Percentiles rank a stretch among this genome's conserved stretches.
Conservation (phyloP, 768 basidiomycete species). For the Hypsizygus marmoreus region DNA sequence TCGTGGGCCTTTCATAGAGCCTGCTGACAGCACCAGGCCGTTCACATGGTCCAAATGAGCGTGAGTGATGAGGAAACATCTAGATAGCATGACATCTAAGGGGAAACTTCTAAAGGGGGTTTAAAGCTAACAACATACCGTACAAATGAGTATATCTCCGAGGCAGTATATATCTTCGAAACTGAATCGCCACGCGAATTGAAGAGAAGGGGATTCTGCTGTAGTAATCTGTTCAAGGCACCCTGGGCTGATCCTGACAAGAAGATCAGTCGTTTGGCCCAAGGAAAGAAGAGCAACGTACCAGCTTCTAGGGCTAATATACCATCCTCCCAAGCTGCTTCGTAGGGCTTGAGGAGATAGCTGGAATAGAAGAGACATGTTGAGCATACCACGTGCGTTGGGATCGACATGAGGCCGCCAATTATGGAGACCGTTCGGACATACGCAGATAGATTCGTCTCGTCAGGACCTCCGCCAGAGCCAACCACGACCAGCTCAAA, state of each 20-base stretch:
- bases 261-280: neutral
- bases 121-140: constrained; percentile 34
- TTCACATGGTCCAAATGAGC: constrained; percentile 90
- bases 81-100: constrained; percentile 27
- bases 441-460: constrained; percentile 86
- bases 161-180: constrained; percentile 35
- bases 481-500: constrained; percentile 81
- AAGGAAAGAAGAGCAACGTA: constrained; percentile 29
- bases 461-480: constrained; percentile 87
- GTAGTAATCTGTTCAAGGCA: constrained; percentile 64
- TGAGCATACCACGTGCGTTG: constrained; percentile 16
- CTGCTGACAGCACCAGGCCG: constrained; percentile 82
- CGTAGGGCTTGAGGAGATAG: constrained; percentile 82
- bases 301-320: constrained; percentile 88
- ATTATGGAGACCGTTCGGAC: constrained; percentile 26
- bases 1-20: constrained; percentile 61
- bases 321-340: constrained; percentile 75
- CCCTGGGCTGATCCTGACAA: constrained; percentile 82
- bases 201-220: constrained; percentile 58
- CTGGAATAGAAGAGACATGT: constrained; percentile 39
- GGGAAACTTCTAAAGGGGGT: constrained; percentile 1
- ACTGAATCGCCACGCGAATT: constrained; percentile 26
- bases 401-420: constrained; percentile 11
- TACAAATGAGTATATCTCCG: constrained; percentile 57
- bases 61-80: constrained; percentile 85